phyloP scores from a whole-genome alignment of 78 protist genomes.

The Guillardia theta region DNA sequence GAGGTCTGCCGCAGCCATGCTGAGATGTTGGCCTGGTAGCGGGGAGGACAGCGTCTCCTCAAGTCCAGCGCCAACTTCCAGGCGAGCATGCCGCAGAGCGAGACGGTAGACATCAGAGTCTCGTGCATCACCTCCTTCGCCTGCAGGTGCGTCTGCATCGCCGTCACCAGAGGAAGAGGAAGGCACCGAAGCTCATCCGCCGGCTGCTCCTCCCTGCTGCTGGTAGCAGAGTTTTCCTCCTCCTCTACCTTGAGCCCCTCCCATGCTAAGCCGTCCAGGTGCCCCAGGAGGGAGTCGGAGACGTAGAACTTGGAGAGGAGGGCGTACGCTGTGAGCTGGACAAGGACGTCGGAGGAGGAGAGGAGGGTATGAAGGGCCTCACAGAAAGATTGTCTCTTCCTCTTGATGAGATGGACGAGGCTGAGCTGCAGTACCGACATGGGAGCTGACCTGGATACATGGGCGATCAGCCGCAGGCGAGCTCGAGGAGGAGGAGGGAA shows the following conservation, averaged over 20 bases:
- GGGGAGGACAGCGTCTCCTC: background rate
- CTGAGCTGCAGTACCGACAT: background rate
- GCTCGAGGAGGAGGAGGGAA: background rate
- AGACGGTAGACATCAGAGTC: background rate
- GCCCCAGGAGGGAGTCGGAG: background rate
- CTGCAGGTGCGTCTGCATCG: too few species aligned
- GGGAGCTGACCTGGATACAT: background rate
- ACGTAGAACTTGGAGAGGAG: background rate
- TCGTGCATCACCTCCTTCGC: background rate
- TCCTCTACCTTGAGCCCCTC: background rate
- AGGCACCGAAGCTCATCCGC: too few species aligned
- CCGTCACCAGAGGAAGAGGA: too few species aligned
- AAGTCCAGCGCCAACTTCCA: background rate
- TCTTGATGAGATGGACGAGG: background rate
- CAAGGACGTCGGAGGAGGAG: background rate
- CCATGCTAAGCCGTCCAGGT: background rate
- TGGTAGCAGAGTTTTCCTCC: too few species aligned
- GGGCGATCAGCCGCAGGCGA: background rate
- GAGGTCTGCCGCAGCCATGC: background rate
- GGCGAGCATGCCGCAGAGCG: background rate
- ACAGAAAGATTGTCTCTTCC: background rate
- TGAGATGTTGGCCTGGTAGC: slow-evolving; percentile 16
- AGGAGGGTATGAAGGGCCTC: background rate
- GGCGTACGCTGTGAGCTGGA: background rate
- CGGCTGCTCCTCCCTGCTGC: too few species aligned